Percentiles rank a stretch among this genome's conserved stretches.
Evolutionary conservation across 2,329 filamentous ascomycete genomes (phyloP).

Genomic region (Zelopaecilomyces penicillatus): DNA sequence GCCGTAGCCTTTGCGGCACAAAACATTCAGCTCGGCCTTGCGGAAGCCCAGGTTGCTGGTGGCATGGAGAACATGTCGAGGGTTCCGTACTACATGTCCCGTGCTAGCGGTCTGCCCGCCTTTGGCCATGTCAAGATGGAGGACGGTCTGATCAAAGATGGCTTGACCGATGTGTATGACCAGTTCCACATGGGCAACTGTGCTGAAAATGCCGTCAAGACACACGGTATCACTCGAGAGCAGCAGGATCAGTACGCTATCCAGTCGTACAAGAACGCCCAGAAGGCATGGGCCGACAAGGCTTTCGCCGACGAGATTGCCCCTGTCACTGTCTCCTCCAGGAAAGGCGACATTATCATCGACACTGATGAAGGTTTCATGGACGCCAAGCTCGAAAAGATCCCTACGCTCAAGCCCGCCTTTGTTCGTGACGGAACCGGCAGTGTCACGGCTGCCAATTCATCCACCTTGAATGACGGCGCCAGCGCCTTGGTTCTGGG

Average conservation of each 20-base stretch:
- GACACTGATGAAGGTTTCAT: slow-evolving; percentile 83
- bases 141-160: slow-evolving; percentile 90
- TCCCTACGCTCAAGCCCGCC: slow-evolving; percentile 79
- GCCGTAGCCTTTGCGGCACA: slow-evolving; percentile 84
- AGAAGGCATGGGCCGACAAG: slow-evolving; percentile 76
- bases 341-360: slow-evolving; percentile 74
- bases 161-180: slow-evolving; percentile 92
- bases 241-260: slow-evolving; percentile 90
- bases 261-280: slow-evolving; percentile 78
- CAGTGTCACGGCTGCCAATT: slow-evolving; percentile 90
- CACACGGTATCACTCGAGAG: slow-evolving; percentile 69
- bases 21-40: slow-evolving; percentile 85
- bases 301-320: slow-evolving; percentile 85
- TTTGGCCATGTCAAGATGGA: slow-evolving; percentile 85
- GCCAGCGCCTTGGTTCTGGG: slow-evolving; percentile 82
- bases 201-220: slow-evolving; percentile 89
- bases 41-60: slow-evolving; percentile 82
- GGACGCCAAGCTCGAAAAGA: slow-evolving; percentile 78
- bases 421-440: slow-evolving; percentile 80
- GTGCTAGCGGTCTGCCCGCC: slow-evolving; percentile 70
- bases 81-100: slow-evolving; percentile 82
- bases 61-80: slow-evolving; percentile 98
- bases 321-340: slow-evolving; percentile 74
- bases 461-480: slow-evolving; percentile 89
- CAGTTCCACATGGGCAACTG: slow-evolving; percentile 98